A percentile compares a stretch with the other conserved stretches of the same genome.
Evolutionary conservation across 805 yeast genomes (phyloP).

Genomic region (Saccharomyces cerevisiae): DNA sequence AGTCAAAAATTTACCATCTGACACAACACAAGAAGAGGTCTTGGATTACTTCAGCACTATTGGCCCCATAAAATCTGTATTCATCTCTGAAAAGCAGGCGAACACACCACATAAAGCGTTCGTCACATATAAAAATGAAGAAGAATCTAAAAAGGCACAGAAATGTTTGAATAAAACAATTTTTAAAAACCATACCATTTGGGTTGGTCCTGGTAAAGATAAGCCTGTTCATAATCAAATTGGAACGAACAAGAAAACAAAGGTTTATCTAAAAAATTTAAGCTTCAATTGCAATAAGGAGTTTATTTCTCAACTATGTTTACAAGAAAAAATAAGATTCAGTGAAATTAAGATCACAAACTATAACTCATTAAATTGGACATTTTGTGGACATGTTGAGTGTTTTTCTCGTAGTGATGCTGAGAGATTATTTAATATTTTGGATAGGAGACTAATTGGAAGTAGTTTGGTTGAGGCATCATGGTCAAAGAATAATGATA

Average conservation of each 20-base stretch:
- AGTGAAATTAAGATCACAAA: constrained; percentile 4
- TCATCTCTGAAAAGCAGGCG: constrained; percentile 21
- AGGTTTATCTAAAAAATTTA: constrained; percentile 19
- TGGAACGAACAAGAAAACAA: constrained; percentile 7
- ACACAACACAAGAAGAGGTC: constrained; percentile 25
- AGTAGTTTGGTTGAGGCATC: constrained; percentile 21
- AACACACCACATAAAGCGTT: constrained; percentile 32
- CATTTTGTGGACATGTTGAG: constrained; percentile 21
- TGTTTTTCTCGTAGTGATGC: constrained; percentile 20
- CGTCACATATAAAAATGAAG: constrained; percentile 34
- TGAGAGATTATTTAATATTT: constrained; percentile 11
- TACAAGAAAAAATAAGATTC: constrained; percentile 19
- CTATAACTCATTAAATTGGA: constrained; percentile 5
- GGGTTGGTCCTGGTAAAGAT: constrained; percentile 19
- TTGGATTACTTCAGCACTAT: constrained; percentile 23
- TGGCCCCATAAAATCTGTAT: constrained; percentile 32
- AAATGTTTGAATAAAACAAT: constrained; percentile 23
- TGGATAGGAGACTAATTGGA: constrained; percentile 24
- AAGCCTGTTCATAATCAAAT: not conserved
- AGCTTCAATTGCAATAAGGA: constrained; percentile 24
- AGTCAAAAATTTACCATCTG: constrained; percentile 29
- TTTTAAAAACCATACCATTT: constrained; percentile 23
- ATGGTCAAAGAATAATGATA: constrained; percentile 10
- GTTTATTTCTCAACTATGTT: constrained; percentile 21
- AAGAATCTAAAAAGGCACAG: constrained; percentile 33